These are phyloP conservation scores for Diaporthe sp. DNA, from an alignment of 2,329 filamentous ascomycete species.

Conservation along the genomic window DNA sequence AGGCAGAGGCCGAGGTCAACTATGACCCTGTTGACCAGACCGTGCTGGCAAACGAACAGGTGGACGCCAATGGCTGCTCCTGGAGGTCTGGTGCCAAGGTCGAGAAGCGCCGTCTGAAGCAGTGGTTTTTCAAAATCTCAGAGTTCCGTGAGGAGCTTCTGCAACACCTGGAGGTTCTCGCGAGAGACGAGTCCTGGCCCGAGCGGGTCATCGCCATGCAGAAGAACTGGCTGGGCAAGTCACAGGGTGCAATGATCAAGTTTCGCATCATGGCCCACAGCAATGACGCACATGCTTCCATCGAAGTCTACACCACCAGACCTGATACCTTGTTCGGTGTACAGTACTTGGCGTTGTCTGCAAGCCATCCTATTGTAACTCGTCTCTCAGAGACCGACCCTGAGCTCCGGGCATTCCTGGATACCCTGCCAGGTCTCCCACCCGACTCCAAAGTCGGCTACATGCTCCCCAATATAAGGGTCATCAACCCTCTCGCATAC, in stretches of 20 bases:
- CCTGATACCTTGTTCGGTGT: slow-evolving; percentile 90
- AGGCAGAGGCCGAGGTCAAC: slow-evolving; percentile 85
- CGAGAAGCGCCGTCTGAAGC: slow-evolving; percentile 80
- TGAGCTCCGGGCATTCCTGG: slow-evolving; percentile 74
- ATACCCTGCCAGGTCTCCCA: slow-evolving; percentile 66
- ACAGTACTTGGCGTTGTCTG: slow-evolving; percentile 83
- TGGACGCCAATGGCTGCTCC: slow-evolving; percentile 85
- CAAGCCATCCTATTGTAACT: slow-evolving; percentile 76
- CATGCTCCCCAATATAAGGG: slow-evolving; percentile 68
- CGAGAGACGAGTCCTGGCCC: slow-evolving; percentile 77
- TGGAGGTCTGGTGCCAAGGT: slow-evolving; percentile 91
- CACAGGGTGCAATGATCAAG: slow-evolving; percentile 76
- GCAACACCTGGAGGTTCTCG: slow-evolving; percentile 74
- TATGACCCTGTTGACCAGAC: slow-evolving; percentile 92
- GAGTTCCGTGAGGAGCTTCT: slow-evolving; percentile 79
- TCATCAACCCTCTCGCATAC: slow-evolving; percentile 73
- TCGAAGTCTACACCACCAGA: slow-evolving; percentile 85
- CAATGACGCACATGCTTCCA: slow-evolving; percentile 53
- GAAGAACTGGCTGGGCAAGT: slow-evolving; percentile 88
- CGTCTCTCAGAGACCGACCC: slow-evolving; percentile 68
- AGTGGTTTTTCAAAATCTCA: slow-evolving; percentile 92
- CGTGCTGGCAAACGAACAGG: slow-evolving; percentile 91
- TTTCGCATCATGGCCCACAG: slow-evolving; percentile 69
- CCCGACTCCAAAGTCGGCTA: slow-evolving; percentile 75
- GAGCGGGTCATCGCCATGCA: slow-evolving; percentile 87